Base-by-base conservation (phyloP, 1,139 yeast species). In the Geotrichum reessii region DNA sequence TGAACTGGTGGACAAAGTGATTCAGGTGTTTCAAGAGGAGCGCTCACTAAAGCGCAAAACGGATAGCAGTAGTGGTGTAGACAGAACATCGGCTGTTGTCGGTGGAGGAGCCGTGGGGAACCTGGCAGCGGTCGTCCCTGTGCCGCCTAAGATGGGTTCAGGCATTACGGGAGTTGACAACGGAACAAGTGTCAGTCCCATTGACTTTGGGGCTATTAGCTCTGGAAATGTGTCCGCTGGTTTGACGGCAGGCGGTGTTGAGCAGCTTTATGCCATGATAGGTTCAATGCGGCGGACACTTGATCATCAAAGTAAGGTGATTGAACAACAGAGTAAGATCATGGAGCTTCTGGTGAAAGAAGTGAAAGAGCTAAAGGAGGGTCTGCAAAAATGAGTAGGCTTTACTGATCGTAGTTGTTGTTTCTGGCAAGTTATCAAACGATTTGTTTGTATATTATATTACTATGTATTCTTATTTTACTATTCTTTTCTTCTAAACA, bases 21-120 rank as follows among this genome's bases (percentile, higher is more conserved):
- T 53, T 9, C 51, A 19, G 17, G 27, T 53, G n/a, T 53, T 53
- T 22, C 51, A 53, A 6, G 56, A 53, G 31, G 56, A 53, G 50
- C 47, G 48, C 31, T 8, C 31, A 24, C 47, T 33, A n/a, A 53
- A 47, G 19, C 56, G 47, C 17, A 53, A 53, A 9, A 12, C 44
- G 9, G 44, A 37, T 5, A 8, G 19, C 17, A 17, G 44, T 37
- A 19, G 44, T 37, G 44, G n/a, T 37, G 3, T 17, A 5, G 21
- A 17, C 17, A 17, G 44, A 19, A 19, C 8, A 3, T n/a, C 21
- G 8, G 21, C 44, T 37, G 44, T 17, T 37, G n/a, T 37, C 44
- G n/a, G 44, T n/a, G 8, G 8, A n/a, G 44, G 19, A 2, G 44
- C 21, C n/a, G n/a, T 17, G n/a, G 40, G 40, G n/a, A 37, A 17